Evolutionary conservation across 2,329 filamentous ascomycete genomes (phyloP).

Genomic region (Aaosphaeria pasadenensis): DNA sequence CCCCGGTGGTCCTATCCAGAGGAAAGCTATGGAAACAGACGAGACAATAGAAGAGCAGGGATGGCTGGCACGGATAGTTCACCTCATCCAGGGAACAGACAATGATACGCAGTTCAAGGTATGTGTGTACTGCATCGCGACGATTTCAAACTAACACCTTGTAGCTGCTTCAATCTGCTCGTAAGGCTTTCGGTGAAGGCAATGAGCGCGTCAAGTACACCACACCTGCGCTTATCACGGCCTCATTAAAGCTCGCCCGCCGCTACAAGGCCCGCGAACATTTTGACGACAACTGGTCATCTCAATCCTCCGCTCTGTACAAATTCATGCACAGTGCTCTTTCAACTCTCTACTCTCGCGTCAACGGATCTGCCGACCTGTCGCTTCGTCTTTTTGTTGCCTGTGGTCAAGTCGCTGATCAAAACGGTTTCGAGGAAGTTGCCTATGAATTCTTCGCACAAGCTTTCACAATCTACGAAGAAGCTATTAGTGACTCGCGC

Average conservation of each 20-base stretch:
- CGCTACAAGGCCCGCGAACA: slow-evolving; percentile 90
- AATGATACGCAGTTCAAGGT: slow-evolving; percentile 91
- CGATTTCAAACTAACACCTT: slow-evolving; percentile 7
- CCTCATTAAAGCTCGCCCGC: slow-evolving; percentile 83
- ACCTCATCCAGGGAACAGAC: slow-evolving; percentile 76
- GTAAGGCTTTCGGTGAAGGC: slow-evolving; percentile 84
- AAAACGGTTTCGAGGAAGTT: slow-evolving; percentile 89
- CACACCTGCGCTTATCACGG: slow-evolving; percentile 86
- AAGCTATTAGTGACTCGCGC: slow-evolving; percentile 90
- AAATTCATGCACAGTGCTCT: slow-evolving; percentile 93
- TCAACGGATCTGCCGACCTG: slow-evolving; percentile 83
- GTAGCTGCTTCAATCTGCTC: slow-evolving; percentile 77
- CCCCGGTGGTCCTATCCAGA: slow-evolving; percentile 70
- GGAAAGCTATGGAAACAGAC: slow-evolving; percentile 81
- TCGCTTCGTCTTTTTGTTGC: slow-evolving; percentile 85
- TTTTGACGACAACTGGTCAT: slow-evolving; percentile 71
- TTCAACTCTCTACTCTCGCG: slow-evolving; percentile 82
- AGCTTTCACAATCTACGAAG: slow-evolving; percentile 96
- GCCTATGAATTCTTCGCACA: slow-evolving; percentile 98
- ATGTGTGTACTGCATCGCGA: slow-evolving; percentile 6
- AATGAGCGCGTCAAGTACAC: slow-evolving; percentile 96
- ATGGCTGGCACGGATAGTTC: slow-evolving; percentile 89
- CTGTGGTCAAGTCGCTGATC: slow-evolving; percentile 88
- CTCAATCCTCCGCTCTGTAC: slow-evolving; percentile 77
- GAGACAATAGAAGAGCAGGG: slow-evolving; percentile 98